Evolutionary conservation across 2,329 filamentous ascomycete genomes (phyloP).

Genomic region (Sporothrix protearum): DNA sequence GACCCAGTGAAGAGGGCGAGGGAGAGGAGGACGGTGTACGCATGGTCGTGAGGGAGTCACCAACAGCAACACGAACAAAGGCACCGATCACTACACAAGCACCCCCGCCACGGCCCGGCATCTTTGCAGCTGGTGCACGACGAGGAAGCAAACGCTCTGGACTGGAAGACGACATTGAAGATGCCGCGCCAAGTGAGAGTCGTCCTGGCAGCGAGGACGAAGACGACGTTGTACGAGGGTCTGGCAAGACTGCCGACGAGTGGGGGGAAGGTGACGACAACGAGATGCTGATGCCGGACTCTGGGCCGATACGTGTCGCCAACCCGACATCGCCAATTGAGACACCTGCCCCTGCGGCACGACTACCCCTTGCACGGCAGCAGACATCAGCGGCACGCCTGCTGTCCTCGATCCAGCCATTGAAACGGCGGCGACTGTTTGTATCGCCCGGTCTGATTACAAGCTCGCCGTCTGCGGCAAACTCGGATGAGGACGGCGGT

Average conservation of each 20-base stretch:
- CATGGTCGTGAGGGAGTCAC: slow-evolving; percentile 4
- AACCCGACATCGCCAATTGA: not conserved
- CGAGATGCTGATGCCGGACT: not conserved
- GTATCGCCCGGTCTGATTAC: slow-evolving; percentile 14
- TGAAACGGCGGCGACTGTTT: slow-evolving; percentile 25
- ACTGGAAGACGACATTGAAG: slow-evolving; percentile 24
- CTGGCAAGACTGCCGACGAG: not conserved
- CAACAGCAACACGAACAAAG: not conserved
- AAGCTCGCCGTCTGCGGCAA: not conserved
- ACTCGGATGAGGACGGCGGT: slow-evolving; percentile 4
- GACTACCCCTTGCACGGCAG: not conserved
- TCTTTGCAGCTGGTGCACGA: not conserved
- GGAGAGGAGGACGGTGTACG: not conserved
- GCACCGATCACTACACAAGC: not conserved
- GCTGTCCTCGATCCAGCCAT: slow-evolving; percentile 18
- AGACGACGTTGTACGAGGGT: not conserved
- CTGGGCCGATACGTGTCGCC: not conserved
- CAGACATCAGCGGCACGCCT: not conserved
- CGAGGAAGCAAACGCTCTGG: not conserved
- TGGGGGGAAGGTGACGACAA: not conserved
- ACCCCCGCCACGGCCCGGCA: not conserved
- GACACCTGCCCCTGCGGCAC: not conserved
- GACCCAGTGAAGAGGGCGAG: not conserved
- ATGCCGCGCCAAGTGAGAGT: not conserved
- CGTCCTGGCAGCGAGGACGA: not conserved